These are phyloP conservation scores for Aspergillus chevalieri DNA, from an alignment of 2,329 filamentous ascomycete species.

Conservation along the genomic window DNA sequence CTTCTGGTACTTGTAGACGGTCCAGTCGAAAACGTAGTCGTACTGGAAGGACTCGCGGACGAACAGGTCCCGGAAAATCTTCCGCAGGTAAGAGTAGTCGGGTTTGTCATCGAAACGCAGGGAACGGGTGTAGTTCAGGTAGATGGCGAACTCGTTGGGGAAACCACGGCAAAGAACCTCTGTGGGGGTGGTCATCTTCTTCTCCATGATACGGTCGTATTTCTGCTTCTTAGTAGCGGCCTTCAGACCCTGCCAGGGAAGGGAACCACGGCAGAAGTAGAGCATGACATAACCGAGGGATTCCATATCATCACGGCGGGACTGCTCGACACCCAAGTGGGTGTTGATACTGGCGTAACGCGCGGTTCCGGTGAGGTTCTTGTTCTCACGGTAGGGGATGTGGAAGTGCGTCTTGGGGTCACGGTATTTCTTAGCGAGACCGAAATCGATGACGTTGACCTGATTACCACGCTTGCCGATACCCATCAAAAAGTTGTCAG, in stretches of 20 bases:
- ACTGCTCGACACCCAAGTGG: slow-evolving; percentile 96
- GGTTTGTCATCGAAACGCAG: slow-evolving; percentile 99
- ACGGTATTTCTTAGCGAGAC: slow-evolving; percentile 98
- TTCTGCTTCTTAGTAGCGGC: slow-evolving; percentile 99
- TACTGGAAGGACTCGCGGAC: slow-evolving; percentile 99
- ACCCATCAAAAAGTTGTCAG: slow-evolving; percentile 99
- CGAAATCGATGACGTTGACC: slow-evolving; percentile 99
- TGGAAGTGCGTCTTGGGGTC: slow-evolving; percentile 99
- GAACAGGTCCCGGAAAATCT: slow-evolving; percentile 99
- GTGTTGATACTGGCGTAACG: slow-evolving; percentile 99
- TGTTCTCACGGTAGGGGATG: slow-evolving; percentile 99
- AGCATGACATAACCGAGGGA: slow-evolving; percentile 99
- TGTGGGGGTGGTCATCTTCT: slow-evolving; percentile 99
- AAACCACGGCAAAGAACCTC: slow-evolving; percentile 98
- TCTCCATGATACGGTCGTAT: slow-evolving; percentile 99
- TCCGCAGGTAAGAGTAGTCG: slow-evolving; percentile 98
- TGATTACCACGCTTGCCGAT: slow-evolving; percentile 99
- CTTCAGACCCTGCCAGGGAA: slow-evolving; percentile 98
- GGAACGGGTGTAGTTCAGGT: slow-evolving; percentile 97
- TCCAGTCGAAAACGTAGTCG: slow-evolving; percentile 99
- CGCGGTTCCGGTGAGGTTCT: slow-evolving; percentile 98
- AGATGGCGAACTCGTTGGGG: slow-evolving; percentile 99
- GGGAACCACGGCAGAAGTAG: slow-evolving; percentile 98
- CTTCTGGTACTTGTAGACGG: slow-evolving; percentile 99
- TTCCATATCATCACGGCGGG: slow-evolving; percentile 98